phyloP scores from a whole-genome alignment of 148 eudicot species.

The Oxyria digyna region DNA sequence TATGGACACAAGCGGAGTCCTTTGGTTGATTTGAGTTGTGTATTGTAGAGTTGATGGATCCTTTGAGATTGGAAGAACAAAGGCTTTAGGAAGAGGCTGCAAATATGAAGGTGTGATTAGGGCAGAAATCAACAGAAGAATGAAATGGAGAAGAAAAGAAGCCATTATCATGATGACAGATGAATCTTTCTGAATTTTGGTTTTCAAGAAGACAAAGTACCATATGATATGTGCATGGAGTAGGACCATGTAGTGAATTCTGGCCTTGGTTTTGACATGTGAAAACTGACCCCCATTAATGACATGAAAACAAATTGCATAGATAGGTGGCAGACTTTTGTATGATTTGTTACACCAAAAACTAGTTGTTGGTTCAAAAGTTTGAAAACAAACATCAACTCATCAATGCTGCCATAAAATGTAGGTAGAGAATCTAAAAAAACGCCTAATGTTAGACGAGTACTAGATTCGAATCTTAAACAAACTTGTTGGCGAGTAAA shows the following conservation, averaged over 20 bases:
- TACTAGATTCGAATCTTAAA: neutral
- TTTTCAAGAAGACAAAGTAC: neutral
- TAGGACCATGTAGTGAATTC: neutral
- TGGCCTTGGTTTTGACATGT: neutral
- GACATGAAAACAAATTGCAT: neutral
- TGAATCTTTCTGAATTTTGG: no score
- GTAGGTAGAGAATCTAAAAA: neutral
- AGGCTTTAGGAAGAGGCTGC: slow-evolving; percentile 1
- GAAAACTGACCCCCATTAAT: neutral
- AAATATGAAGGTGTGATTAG: neutral
- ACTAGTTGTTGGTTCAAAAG: neutral
- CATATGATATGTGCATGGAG: neutral
- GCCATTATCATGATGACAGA: neutral
- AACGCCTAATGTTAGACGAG: neutral
- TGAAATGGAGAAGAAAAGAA: neutral
- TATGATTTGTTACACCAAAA: neutral
- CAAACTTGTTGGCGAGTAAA: slow-evolving; percentile 1
- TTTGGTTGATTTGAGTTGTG: slow-evolving; percentile 9
- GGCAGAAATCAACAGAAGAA: neutral
- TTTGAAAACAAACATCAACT: neutral
- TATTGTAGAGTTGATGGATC: slow-evolving; percentile 17
- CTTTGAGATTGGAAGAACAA: slow-evolving; percentile 19
- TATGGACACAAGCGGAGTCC: slow-evolving; percentile 13
- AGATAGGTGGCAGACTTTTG: neutral
- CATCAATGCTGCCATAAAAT: neutral